phyloP scores from a whole-genome alignment of 768 basidiomycete species.

The Solioccasus polychromus region DNA sequence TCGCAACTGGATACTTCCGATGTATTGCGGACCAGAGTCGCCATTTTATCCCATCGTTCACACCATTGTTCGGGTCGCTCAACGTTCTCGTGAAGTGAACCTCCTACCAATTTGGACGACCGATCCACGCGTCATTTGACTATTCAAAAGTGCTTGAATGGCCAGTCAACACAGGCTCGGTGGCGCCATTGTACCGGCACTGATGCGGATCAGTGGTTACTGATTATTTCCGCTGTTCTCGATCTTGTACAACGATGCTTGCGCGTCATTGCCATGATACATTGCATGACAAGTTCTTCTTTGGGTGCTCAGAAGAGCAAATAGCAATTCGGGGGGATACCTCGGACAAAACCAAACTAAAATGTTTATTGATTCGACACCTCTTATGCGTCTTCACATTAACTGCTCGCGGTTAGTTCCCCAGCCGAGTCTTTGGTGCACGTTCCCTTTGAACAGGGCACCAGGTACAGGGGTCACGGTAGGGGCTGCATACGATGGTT shows the following conservation, averaged over 20 bases:
- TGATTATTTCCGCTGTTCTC: not conserved
- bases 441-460: conserved; percentile 3
- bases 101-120: no score
- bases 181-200: not conserved
- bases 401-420: no score
- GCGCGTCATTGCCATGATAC: not conserved
- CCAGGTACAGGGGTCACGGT: not conserved
- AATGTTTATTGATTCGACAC: no score
- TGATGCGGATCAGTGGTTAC: not conserved
- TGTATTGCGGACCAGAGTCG: not conserved
- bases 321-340: no score
- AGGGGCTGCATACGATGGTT: not conserved
- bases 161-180: not conserved
- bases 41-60: no score
- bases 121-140: no score
- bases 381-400: not conserved
- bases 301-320: not conserved
- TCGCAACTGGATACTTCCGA: no score
- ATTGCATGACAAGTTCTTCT: not conserved
- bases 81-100: not conserved
- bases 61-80: not conserved
- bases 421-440: conserved; percentile 12
- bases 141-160: no score
- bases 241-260: not conserved
- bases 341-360: no score